Base-by-base conservation (phyloP, 2,329 filamentous ascomycete species). In the Alternaria incomplexa region DNA sequence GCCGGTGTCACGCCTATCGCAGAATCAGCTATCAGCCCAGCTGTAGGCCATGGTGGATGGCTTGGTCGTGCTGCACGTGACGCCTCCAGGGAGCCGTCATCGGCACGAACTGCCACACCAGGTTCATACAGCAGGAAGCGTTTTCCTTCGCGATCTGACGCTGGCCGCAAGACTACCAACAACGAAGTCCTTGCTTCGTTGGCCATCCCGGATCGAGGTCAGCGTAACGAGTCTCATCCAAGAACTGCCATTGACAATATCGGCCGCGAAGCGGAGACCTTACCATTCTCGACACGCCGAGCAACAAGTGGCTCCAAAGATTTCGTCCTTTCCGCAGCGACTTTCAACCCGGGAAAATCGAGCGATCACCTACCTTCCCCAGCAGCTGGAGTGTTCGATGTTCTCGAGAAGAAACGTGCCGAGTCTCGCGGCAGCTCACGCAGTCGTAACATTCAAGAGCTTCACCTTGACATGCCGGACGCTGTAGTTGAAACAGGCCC, bases 1-100 rank as follows among this genome's bases (percentile, higher is more conserved):
- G 82, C 89, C 1, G 93, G 91, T n/a, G 87, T 92, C 1, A 98
- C 95, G 0, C 95, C 95, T 0, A 97, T 97, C 72, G 90, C 91
- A 1, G 84, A 88, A 56, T 88, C 86, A 30, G 86, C 86, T 8
- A 70, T 88, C 13, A 93, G 91, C 23, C 93, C 93, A 0, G 86
- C 87, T 44, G 89, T 87, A 25, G 74, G 73, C 12, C 72, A 62
- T 52, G 75, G 73, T 26, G 74, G 76, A 1, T 84, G 82, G 82
- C 74, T 80, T 20, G 68, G 72, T 56, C 77, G 80, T 47, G 67
- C 68, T 30, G 70, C 73, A 17, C 71, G 78, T 13, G 75, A 77
- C 11, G 30, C 63, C 6, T 78, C 76, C 13, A 74, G 82, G 32
- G 82, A 84, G 58, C 81, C 83, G 36, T 82, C 82, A 6, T 70